These are phyloP conservation scores for Xerocomus spinulosus DNA, from an alignment of 768 basidiomycete species.

Conservation along the genomic window DNA sequence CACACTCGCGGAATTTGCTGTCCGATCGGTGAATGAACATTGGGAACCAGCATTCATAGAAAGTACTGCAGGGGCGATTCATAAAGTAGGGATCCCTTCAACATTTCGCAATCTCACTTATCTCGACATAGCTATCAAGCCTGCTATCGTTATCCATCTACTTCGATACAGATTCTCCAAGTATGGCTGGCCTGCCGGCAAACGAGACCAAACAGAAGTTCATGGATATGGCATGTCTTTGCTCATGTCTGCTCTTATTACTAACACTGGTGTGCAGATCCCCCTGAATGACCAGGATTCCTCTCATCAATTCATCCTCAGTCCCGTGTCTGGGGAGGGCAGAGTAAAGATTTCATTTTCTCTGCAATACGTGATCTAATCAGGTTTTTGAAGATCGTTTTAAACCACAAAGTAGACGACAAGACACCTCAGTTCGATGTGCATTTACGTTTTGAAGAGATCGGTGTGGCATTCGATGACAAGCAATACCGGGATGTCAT, in stretches of 20 bases:
- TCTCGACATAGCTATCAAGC: conserved; percentile 61
- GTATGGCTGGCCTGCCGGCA: conserved; percentile 64
- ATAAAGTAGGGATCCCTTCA: conserved; percentile 56
- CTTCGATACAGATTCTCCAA: conserved; percentile 88
- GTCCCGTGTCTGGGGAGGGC: conserved; percentile 94
- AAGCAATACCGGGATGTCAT: conserved; percentile 93
- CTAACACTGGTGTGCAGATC: conserved; percentile 37
- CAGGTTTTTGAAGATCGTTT: conserved; percentile 51
- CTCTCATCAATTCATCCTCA: conserved; percentile 87
- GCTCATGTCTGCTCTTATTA: background rate
- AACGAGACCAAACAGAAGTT: conserved; percentile 70
- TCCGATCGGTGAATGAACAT: conserved; percentile 79
- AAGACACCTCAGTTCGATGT: conserved; percentile 83
- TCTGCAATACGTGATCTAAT: conserved; percentile 1
- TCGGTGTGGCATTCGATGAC: conserved; percentile 86
- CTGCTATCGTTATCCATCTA: conserved; percentile 86
- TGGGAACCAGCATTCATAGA: conserved; percentile 94
- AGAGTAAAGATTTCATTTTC: conserved; percentile 45
- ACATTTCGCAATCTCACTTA: conserved; percentile 1
- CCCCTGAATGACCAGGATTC: conserved; percentile 41
- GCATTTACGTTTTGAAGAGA: conserved; percentile 86
- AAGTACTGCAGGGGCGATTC: conserved; percentile 78
- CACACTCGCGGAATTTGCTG: conserved; percentile 83
- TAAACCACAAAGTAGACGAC: conserved; percentile 74
- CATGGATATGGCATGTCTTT: conserved; percentile 54